Conservation (phyloP, 2,329 filamentous ascomycete genomes). For the Podosphaera aphanis region DNA sequence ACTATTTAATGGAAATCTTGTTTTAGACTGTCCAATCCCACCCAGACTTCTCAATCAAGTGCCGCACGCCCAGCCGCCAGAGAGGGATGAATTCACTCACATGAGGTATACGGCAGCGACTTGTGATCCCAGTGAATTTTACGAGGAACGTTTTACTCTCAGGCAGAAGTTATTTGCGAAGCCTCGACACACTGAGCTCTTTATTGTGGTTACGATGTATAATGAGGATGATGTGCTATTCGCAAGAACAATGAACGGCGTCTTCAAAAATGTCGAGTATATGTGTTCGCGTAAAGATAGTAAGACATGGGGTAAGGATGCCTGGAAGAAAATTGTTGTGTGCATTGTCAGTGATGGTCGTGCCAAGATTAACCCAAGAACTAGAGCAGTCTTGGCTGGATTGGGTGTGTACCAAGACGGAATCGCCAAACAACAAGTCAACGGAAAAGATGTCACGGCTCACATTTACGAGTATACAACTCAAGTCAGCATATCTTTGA, state of each 20-base stretch:
- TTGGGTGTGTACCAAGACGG: constrained; percentile 96
- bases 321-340: constrained; percentile 99
- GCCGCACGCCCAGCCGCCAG: constrained; percentile 25
- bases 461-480: constrained; percentile 95
- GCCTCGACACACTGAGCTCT: constrained; percentile 75
- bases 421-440: constrained; percentile 95
- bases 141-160: constrained; percentile 70
- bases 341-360: constrained; percentile 93
- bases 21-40: constrained; percentile 88
- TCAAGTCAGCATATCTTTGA: constrained; percentile 67
- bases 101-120: constrained; percentile 91
- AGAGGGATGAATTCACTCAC: constrained; percentile 73
- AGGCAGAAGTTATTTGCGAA: constrained; percentile 84
- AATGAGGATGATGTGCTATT: constrained; percentile 96
- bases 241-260: constrained; percentile 82
- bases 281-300: constrained; percentile 87
- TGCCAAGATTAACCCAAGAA: constrained; percentile 86
- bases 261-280: constrained; percentile 97
- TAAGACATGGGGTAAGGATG: constrained; percentile 95
- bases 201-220: constrained; percentile 97
- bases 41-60: constrained; percentile 49
- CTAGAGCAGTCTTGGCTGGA: constrained; percentile 67
- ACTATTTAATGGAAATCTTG: constrained; percentile 85
- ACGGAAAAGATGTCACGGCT: constrained; percentile 82
- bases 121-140: constrained; percentile 76